Evolutionary conservation across 768 basidiomycete species (phyloP), one percentile per base, ranked within the genome.

Genomic region (Pleurotus pulmonarius): DNA sequence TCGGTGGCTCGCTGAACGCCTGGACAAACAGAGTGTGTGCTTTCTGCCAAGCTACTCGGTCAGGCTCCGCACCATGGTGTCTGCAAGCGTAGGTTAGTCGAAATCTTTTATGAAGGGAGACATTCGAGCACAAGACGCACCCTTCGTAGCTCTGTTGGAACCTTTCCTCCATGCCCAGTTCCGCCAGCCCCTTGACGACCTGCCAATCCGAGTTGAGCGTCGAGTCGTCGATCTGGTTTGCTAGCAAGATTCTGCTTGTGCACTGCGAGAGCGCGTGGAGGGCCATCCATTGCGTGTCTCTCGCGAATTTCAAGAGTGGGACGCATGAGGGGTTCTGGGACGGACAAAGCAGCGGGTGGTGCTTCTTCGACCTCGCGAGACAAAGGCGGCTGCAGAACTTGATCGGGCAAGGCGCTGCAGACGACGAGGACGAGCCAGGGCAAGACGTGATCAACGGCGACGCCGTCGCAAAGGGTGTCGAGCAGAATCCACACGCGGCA

Each of bases 361-460:
- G 76, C 57, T 77, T 77, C 1, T 77, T 79, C 0, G 88, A 83
- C 38, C 90, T 84, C 13, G 79, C 68, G 12, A 84, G 77, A 65
- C 93, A 95, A 1, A 92, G 80, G 2, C 90, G 80, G 58, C 85
- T 90, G 74, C 93, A 95, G 72, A 92, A 95, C 44, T 83, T 77
- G 8, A 81, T 79, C 3, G 82, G 75, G 60, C 91, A 92, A 24
- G 67, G 65, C 9, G 70, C 39, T 0, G 71, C 59, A 2, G 75
- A 72, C 9, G 70, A 63, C 2, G 68, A 62, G 7, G 73, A 65
- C 8, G 81, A 76, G 3, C 77, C 69, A 4, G 80, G 70, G 64
- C 90, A 91, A 5, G 79, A 64, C 16, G 83, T 71, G 46, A 80
- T 72, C 24, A 83, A 73, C 2, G 78, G 70, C 34, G 75, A 70